Conservation (phyloP, 2,329 filamentous ascomycete species). For the Aureobasidium sp. region DNA sequence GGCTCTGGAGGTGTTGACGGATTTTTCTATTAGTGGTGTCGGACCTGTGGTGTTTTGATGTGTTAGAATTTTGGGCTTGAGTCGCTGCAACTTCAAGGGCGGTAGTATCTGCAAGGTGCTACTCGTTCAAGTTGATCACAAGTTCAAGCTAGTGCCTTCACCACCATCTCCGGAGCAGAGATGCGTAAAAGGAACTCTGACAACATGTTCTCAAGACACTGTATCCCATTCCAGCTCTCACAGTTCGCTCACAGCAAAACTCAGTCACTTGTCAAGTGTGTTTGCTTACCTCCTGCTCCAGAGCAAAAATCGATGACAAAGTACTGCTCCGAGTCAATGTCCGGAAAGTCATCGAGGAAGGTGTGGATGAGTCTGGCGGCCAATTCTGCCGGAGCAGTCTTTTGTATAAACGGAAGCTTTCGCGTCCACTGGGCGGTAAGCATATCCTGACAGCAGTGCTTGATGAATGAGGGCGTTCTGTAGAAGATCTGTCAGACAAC, state of each 20-base stretch:
- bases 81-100: background rate
- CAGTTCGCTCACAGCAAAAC: background rate
- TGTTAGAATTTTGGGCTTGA: background rate
- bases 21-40: conserved; percentile 28
- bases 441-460: conserved; percentile 55
- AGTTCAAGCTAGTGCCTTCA: background rate
- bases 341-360: conserved; percentile 22
- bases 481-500: too few species aligned
- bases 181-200: background rate
- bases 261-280: too few species aligned
- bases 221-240: background rate
- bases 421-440: conserved; percentile 57
- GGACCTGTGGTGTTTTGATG: conserved; percentile 19
- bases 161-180: background rate
- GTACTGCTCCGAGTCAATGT: conserved; percentile 46
- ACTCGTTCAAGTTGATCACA: background rate
- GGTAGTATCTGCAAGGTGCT: too few species aligned
- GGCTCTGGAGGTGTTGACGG: conserved; percentile 24
- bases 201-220: too few species aligned
- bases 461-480: conserved; percentile 60
- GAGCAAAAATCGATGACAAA: conserved; percentile 70
- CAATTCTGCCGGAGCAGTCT: conserved; percentile 49
- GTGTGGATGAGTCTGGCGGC: conserved; percentile 50
- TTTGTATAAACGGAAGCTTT: conserved; percentile 50
- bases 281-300: conserved; percentile 52